A percentile compares a stretch with the other conserved stretches of the same genome.
Conservation (phyloP, 495 filamentous ascomycete genomes). For the Neurospora hispaniola region DNA sequence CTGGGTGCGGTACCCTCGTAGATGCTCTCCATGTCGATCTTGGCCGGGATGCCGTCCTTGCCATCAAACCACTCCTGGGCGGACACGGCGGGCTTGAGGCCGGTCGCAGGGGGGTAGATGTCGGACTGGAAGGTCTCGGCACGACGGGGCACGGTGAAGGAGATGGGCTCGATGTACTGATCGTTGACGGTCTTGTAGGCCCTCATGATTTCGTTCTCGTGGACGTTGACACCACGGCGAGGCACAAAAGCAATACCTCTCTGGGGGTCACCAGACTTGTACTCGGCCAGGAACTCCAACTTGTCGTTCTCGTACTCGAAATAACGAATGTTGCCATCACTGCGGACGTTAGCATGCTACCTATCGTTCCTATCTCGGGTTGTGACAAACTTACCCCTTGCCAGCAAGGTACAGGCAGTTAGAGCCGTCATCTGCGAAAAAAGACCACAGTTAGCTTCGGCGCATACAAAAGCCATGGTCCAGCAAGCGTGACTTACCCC, state of each 20-base stretch:
- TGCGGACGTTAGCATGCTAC: slow-evolving; percentile 21
- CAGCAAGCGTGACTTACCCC: slow-evolving; percentile 42
- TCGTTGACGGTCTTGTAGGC: slow-evolving; percentile 97
- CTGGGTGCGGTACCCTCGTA: slow-evolving; percentile 73
- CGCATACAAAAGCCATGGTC: not conserved
- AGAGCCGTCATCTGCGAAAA: slow-evolving; percentile 61
- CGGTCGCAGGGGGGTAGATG: slow-evolving; percentile 79
- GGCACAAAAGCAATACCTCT: slow-evolving; percentile 91
- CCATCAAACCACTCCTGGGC: slow-evolving; percentile 78
- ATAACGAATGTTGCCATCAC: slow-evolving; percentile 97
- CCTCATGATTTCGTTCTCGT: slow-evolving; percentile 93
- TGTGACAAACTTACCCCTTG: slow-evolving; percentile 63
- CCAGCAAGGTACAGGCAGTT: slow-evolving; percentile 90
- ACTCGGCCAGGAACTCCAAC: slow-evolving; percentile 90
- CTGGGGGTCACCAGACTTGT: slow-evolving; percentile 91
- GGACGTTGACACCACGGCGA: slow-evolving; percentile 87
- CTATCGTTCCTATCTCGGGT: not conserved
- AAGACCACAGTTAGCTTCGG: slow-evolving; percentile 17
- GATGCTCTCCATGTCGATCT: slow-evolving; percentile 85
- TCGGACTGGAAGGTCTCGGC: slow-evolving; percentile 97
- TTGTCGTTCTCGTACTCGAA: slow-evolving; percentile 96
- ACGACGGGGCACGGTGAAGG: slow-evolving; percentile 89
- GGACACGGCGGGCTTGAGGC: slow-evolving; percentile 66
- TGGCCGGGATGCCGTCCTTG: slow-evolving; percentile 70
- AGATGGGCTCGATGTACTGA: slow-evolving; percentile 86